phyloP scores from a whole-genome alignment of 768 basidiomycete genomes.

The Boletus speciosus region DNA sequence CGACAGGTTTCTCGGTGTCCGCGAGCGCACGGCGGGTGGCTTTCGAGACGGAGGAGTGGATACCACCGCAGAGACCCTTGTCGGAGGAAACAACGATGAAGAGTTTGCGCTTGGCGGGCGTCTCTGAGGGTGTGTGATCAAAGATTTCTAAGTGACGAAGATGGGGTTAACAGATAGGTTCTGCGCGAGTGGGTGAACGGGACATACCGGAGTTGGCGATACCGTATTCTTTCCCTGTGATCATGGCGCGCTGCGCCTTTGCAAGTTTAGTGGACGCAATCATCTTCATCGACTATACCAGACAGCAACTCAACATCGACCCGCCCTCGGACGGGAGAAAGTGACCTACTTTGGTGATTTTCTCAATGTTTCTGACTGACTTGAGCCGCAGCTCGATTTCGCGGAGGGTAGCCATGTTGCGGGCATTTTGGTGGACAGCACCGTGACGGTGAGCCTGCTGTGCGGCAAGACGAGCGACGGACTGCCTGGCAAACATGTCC shows the following conservation, averaged over 20 bases:
- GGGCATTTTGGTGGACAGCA: conserved; percentile 47
- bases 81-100: conserved; percentile 95
- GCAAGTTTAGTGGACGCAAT: conserved; percentile 96
- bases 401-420: conserved; percentile 95
- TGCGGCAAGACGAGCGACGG: conserved; percentile 41
- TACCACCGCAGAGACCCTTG: conserved; percentile 99
- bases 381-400: conserved; percentile 96
- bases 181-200: background rate
- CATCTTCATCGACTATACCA: conserved; percentile 91
- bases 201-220: conserved; percentile 77
- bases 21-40: conserved; percentile 71
- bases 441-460: conserved; percentile 39
- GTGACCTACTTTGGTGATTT: conserved; percentile 90
- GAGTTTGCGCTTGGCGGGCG: conserved; percentile 71
- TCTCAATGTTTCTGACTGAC: conserved; percentile 97
- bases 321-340: background rate
- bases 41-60: conserved; percentile 96
- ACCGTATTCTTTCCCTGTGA: conserved; percentile 88
- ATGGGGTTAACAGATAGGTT: conserved; percentile 3
- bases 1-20: conserved; percentile 47
- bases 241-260: conserved; percentile 94
- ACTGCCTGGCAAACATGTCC: conserved; percentile 49
- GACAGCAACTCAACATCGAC: conserved; percentile 2
- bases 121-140: conserved; percentile 67
- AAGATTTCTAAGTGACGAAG: conserved; percentile 69